Conservation (phyloP, 2,329 filamentous ascomycete species). For the Zymoseptoria ardabiliae region DNA sequence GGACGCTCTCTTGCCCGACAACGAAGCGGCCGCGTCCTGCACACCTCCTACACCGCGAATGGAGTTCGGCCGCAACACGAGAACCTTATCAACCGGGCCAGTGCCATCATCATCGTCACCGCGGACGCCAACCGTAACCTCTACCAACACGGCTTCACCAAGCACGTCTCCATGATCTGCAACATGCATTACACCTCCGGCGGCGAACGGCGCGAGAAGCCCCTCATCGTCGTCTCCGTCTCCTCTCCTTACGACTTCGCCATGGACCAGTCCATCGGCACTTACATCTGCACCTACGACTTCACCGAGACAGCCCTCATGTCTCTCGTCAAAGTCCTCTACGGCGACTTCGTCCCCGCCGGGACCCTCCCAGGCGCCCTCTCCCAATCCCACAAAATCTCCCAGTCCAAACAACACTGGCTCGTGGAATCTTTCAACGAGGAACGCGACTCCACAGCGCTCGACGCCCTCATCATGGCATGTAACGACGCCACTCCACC, state of each 20-base stretch:
- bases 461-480: conserved; percentile 67
- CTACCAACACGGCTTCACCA: conserved; percentile 91
- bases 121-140: conserved; percentile 90
- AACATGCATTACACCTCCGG: conserved; percentile 65
- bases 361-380: conserved; percentile 62
- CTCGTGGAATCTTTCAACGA: conserved; percentile 83
- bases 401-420: conserved; percentile 91
- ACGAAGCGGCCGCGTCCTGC: conserved; percentile 75
- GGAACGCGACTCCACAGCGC: conserved; percentile 63
- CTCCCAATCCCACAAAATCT: conserved; percentile 76
- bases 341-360: conserved; percentile 60
- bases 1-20: conserved; percentile 81
- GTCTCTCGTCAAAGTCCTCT: conserved; percentile 73
- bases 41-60: conserved; percentile 93
- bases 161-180: conserved; percentile 94
- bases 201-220: conserved; percentile 69
- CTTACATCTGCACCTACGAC: conserved; percentile 92
- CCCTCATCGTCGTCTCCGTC: conserved; percentile 82
- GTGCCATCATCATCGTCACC: conserved; percentile 81
- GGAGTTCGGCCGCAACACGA: conserved; percentile 89
- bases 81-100: conserved; percentile 80
- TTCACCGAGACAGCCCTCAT: conserved; percentile 89
- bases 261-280: conserved; percentile 82
- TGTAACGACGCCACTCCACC: conserved; percentile 60
- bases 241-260: conserved; percentile 96